Base-by-base conservation (phyloP, 768 basidiomycete species). In the Phlebiopsis gigantea region DNA sequence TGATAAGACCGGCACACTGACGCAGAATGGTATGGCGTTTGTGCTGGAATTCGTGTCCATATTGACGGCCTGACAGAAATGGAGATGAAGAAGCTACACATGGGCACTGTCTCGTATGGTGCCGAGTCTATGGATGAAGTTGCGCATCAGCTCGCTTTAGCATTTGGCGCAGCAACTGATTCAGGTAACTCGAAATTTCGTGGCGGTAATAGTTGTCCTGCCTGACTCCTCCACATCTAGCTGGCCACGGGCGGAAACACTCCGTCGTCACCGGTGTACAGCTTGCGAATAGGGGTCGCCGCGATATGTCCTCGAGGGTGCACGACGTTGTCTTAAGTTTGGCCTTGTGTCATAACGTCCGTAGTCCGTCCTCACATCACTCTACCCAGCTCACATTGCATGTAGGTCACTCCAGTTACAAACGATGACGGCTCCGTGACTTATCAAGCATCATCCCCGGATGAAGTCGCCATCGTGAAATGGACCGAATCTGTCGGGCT, bases 61-160 rank as follows among this genome's bases (percentile, higher is more conserved):
- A 21, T 21, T 28, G 19, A 29, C 14, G 4, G 19, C 41, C 4
- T 22, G 17, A 4, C 69, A 98, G 96, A 98, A 69, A 99, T 99
- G 97, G 96, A 98, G 72, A 90, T 98, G 89, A 94, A 88, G 77
- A 99, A 97, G 69, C 76, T 99, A 26, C 97, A 98, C 66, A 92
- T 98, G 88, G 97, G 97, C 4, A 99, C 97, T 1, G 92, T 98
- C 82, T 95, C 93, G 0, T 99, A 95, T 66, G 95, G 92, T 1
- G 87, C 77, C 61, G 97, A 99, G 64, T 88, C 97, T n/a, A 98
- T 99, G 96, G 97, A 99, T 64, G 97, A 99, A 68, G 93, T 98
- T 22, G 82, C 87, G 1, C 91, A 92, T 74, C 93, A 98, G 63
- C 77, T 99, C n/a, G 82, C 85, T 14, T 75, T 85, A 49, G 88